These are phyloP conservation scores for Talaromyces sp. DNA, from an alignment of 2,329 filamentous ascomycete species.

Conservation along the genomic window DNA sequence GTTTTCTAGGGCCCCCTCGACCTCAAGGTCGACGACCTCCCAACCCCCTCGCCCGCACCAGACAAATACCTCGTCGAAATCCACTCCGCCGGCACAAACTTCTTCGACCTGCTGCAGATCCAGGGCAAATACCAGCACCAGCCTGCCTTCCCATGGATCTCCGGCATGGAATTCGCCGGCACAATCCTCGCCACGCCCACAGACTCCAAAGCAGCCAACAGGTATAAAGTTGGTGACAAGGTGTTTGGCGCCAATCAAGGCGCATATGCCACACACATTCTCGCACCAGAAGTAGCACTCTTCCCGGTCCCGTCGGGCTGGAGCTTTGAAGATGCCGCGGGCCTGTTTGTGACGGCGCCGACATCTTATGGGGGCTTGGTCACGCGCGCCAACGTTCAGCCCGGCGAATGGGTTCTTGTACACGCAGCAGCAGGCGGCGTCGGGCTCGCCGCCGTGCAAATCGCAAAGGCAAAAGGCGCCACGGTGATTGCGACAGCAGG, in stretches of 20 bases:
- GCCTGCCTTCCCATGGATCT: conserved; percentile 80
- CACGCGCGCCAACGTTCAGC: conserved; percentile 68
- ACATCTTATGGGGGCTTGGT: conserved; percentile 85
- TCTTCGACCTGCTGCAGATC: conserved; percentile 95
- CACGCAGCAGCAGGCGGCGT: conserved; percentile 92
- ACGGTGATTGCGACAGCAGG: conserved; percentile 92
- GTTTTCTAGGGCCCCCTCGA: conserved; percentile 66
- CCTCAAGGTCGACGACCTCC: conserved; percentile 68
- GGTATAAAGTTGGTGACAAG: conserved; percentile 71
- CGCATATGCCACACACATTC: conserved; percentile 74
- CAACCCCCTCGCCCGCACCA: conserved; percentile 66
- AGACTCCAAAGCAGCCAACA: conserved; percentile 40
- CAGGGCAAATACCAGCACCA: conserved; percentile 94
- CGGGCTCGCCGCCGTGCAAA: conserved; percentile 84
- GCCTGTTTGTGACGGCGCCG: conserved; percentile 85
- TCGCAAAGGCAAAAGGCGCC: conserved; percentile 87
- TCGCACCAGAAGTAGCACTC: conserved; percentile 62
- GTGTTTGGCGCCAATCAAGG: conserved; percentile 88
- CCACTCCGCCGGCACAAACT: conserved; percentile 84
- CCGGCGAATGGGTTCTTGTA: conserved; percentile 80
- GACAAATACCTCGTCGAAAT: conserved; percentile 84
- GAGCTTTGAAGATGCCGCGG: conserved; percentile 79
- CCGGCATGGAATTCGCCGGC: conserved; percentile 83
- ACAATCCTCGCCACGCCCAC: conserved; percentile 65
- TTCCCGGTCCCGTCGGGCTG: conserved; percentile 74